Evolutionary conservation across 2,329 filamentous ascomycete genomes (phyloP), one percentile per base, ranked within the genome.

Genomic region (Exophiala viscosa): DNA sequence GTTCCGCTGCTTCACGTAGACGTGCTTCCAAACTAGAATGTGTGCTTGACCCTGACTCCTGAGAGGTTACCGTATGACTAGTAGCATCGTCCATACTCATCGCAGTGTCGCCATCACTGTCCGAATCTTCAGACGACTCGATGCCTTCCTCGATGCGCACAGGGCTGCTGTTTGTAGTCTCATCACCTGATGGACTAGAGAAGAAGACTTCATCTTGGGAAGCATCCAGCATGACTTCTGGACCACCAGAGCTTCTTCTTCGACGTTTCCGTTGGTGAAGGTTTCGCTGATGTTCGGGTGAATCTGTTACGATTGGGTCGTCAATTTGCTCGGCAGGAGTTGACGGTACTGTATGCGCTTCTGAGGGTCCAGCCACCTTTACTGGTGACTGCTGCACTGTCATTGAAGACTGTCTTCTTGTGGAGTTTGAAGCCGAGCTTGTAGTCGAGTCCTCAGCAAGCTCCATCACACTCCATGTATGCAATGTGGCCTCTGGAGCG

Each of bases 391-490:
- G 67, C 51, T 58, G 63, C 15, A 64, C 65, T 17, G 77, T 75
- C 28, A 80, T 67, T 11, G 80, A 82, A 3, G 90, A 93, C 47
- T 85, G 83, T 57, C 88, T 81, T 61, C 89, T 77, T 10, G 87
- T 89, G 9, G 85, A 84, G 59, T 92, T 88, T 0, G 87, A 87
- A 6, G 81, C 79, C 5, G 84, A 86, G 9, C 83, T 85, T 11
- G 86, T 87, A 1, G 90, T 95, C 15, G 89, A 89, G 67, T 96
- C 91, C 65, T 91, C 90, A 67, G 84, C 80, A 58, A 91, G 87
- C 65, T 97, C 92, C 40, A 96, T 83, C 50, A 93, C 91, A 66
- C 97, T 91, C 79, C 95, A 97, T 0, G 93, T 99, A 68, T 99
- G 93, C 33, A 99, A 78, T 3, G 93, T 99, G 10, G 93, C 93